phyloP scores from a whole-genome alignment of 768 basidiomycete genomes.

The Amanita pallidorosea region DNA sequence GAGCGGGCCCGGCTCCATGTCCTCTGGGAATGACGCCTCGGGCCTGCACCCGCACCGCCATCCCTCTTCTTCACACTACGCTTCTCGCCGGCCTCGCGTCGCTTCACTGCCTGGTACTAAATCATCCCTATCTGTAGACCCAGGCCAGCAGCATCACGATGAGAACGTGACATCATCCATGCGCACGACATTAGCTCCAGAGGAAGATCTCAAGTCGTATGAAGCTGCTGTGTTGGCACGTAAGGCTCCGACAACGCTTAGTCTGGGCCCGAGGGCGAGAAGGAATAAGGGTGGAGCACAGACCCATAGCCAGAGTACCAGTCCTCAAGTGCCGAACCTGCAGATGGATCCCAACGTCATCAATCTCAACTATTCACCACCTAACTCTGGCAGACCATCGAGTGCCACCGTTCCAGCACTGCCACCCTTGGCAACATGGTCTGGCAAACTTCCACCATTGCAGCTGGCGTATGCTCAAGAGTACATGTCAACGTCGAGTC shows the following conservation, averaged over 20 bases:
- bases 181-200: conserved; percentile 31
- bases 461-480: conserved; percentile 18
- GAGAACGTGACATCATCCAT: conserved; percentile 19
- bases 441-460: conserved; percentile 15
- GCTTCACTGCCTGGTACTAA: conserved; percentile 59
- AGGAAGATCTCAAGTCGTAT: conserved; percentile 61
- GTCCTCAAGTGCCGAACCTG: conserved; percentile 3
- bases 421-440: conserved; percentile 28
- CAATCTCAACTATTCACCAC: conserved; percentile 5
- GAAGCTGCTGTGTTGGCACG: conserved; percentile 69
- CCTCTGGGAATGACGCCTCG: neutral
- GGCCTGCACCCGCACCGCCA: neutral
- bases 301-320: neutral
- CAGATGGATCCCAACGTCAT: conserved; percentile 1
- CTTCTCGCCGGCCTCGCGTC: conserved; percentile 35
- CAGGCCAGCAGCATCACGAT: conserved; percentile 11
- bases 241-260: conserved; percentile 48
- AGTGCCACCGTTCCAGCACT: conserved; percentile 21
- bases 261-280: conserved; percentile 35
- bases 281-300: conserved; percentile 10
- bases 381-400: conserved; percentile 16
- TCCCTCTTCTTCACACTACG: neutral
- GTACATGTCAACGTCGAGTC: conserved; percentile 11
- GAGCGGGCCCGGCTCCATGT: conserved; percentile 20
- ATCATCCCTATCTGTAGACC: conserved; percentile 39